These are phyloP conservation scores for Malus hybrid DNA, from an alignment of 331 rosid species.

Conservation along the genomic window DNA sequence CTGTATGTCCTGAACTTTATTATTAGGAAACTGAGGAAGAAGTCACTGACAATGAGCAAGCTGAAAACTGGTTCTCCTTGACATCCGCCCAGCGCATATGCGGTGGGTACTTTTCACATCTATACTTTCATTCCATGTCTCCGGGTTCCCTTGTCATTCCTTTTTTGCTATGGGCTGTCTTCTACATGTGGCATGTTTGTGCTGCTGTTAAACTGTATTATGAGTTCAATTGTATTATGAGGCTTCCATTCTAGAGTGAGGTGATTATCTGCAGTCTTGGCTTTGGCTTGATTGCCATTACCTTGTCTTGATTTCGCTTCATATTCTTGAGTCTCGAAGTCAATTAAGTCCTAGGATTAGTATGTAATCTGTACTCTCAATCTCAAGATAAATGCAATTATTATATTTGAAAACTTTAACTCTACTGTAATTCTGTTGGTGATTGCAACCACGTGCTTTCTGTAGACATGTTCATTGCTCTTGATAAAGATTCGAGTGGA, in stretches of 20 bases:
- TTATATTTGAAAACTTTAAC: background rate
- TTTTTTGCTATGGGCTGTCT: background rate
- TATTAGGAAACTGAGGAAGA: too few species aligned
- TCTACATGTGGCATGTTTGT: background rate
- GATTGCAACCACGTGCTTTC: slow-evolving; percentile 16
- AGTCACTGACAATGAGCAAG: too few species aligned
- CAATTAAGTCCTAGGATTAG: background rate
- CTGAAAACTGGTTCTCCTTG: too few species aligned
- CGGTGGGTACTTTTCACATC: slow-evolving; percentile 6
- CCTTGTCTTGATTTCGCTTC: background rate
- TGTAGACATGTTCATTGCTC: slow-evolving; percentile 88
- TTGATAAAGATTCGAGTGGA: slow-evolving; percentile 73
- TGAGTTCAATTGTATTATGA: background rate
- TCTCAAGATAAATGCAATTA: background rate
- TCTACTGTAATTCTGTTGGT: background rate
- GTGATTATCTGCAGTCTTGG: background rate
- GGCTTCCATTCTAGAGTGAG: background rate
- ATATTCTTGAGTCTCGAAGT: background rate
- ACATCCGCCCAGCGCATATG: too few species aligned
- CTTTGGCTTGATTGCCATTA: background rate
- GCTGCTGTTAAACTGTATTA: background rate
- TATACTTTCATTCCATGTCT: slow-evolving; percentile 5
- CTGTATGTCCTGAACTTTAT: too few species aligned
- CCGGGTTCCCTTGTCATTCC: slow-evolving; percentile 6
- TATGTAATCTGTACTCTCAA: background rate